A percentile compares a stretch with the other conserved stretches of the same genome.
phyloP scores from a whole-genome alignment of 2,329 filamentous ascomycete species.

The Trichoderma sp. region DNA sequence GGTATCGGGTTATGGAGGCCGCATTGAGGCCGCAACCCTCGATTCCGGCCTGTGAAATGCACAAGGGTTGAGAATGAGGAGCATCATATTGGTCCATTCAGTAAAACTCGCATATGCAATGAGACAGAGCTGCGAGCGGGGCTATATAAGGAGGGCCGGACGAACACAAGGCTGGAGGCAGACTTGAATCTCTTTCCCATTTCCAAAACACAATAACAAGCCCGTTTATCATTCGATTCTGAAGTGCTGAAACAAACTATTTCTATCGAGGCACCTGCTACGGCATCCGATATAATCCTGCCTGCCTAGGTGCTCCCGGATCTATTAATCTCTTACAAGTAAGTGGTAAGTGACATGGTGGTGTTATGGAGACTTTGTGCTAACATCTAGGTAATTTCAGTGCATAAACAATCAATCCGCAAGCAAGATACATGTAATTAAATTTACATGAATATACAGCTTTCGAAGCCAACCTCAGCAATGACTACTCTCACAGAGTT shows the following conservation, averaged over 20 bases:
- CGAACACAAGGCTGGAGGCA: background rate
- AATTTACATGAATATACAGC: background rate
- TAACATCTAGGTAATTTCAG: background rate
- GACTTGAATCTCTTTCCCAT: background rate
- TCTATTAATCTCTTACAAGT: background rate
- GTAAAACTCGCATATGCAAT: background rate
- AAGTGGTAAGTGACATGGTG: background rate
- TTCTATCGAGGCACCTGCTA: background rate
- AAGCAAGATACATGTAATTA: background rate
- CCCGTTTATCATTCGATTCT: background rate
- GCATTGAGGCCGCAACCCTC: background rate
- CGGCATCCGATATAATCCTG: background rate
- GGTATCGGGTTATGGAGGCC: background rate
- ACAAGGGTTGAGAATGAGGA: background rate
- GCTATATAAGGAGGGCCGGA: background rate
- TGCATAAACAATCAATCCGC: no score
- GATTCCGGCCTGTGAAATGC: background rate
- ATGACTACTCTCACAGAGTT: constrained; percentile 8
- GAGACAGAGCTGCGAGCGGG: background rate
- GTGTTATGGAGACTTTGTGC: background rate
- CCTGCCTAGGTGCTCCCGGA: background rate
- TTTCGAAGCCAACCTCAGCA: background rate
- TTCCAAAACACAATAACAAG: background rate
- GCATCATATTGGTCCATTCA: background rate
- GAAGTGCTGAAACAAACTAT: background rate